phyloP scores from a whole-genome alignment of 2,329 filamentous ascomycete species.

The Ustilaginoidea virens region DNA sequence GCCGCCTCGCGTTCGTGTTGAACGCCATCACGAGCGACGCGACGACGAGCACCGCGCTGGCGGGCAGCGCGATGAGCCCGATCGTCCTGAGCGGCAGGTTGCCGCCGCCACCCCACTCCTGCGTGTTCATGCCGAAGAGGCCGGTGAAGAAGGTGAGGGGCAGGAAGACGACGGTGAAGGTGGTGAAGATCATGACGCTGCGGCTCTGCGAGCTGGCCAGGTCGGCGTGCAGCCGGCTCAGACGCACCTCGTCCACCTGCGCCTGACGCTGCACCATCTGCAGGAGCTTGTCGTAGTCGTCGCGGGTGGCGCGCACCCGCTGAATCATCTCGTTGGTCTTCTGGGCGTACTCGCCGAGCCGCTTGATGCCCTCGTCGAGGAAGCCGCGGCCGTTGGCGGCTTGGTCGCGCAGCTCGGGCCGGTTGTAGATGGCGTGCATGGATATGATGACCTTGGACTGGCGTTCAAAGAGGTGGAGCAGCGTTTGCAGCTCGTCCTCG shows the following conservation, averaged over 20 bases:
- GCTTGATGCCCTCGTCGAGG: constrained; percentile 34
- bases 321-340: constrained; percentile 41
- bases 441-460: constrained; percentile 34
- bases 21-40: constrained; percentile 39
- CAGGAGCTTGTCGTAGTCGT: constrained; percentile 49
- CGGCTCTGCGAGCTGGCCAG: constrained; percentile 45
- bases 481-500: constrained; percentile 44
- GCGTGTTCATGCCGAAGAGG: constrained; percentile 49
- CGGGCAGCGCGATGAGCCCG: constrained; percentile 31
- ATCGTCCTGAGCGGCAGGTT: constrained; percentile 28
- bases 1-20: constrained; percentile 27
- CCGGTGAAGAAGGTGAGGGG: constrained; percentile 51
- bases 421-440: constrained; percentile 29
- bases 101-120: constrained; percentile 39
- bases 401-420: constrained; percentile 22
- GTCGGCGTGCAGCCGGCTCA: constrained; percentile 46
- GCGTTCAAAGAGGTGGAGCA: constrained; percentile 40
- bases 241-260: constrained; percentile 49
- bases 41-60: constrained; percentile 31
- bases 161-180: constrained; percentile 46
- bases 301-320: constrained; percentile 40
- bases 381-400: constrained; percentile 34
- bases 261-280: constrained; percentile 53
- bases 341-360: constrained; percentile 38
- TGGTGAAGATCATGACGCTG: constrained; percentile 52